Percentiles rank a stretch among this genome's conserved stretches.
phyloP scores from a whole-genome alignment of 2,329 filamentous ascomycete species.

The Penicillium digitatum region DNA sequence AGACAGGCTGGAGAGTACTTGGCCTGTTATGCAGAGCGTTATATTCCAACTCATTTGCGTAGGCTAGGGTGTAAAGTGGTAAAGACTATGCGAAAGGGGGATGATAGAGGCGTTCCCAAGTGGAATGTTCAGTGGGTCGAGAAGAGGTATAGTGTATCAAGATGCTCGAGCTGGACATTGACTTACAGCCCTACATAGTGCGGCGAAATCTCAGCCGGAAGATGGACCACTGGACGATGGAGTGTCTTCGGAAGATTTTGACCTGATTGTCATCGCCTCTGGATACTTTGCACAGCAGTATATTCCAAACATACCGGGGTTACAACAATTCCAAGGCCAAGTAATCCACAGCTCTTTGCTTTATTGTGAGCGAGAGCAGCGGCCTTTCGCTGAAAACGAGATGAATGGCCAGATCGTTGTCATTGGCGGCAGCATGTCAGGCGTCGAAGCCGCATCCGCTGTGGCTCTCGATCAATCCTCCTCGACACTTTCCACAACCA shows the following conservation, averaged over 20 bases:
- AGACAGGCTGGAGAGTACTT: slow-evolving; percentile 75
- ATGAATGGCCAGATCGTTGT: slow-evolving; percentile 61
- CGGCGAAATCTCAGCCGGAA: not conserved
- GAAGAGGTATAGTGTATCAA: slow-evolving; percentile 12
- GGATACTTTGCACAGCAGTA: slow-evolving; percentile 69
- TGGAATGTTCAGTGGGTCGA: slow-evolving; percentile 40
- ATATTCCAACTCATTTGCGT: slow-evolving; percentile 49
- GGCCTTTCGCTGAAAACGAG: slow-evolving; percentile 1
- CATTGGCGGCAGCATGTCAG: slow-evolving; percentile 78
- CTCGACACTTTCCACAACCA: slow-evolving; percentile 41
- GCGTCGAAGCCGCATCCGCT: slow-evolving; percentile 69
- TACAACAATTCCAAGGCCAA: slow-evolving; percentile 41
- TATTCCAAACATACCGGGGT: slow-evolving; percentile 46
- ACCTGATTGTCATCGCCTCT: slow-evolving; percentile 67
- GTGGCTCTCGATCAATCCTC: slow-evolving; percentile 69
- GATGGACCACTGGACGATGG: not conserved
- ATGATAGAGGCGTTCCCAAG: slow-evolving; percentile 23
- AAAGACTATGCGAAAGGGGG: slow-evolving; percentile 21
- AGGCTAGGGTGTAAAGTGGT: slow-evolving; percentile 48
- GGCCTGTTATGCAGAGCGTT: slow-evolving; percentile 58
- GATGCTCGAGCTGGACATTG: not conserved
- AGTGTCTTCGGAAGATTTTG: slow-evolving; percentile 49
- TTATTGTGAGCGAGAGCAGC: slow-evolving; percentile 47
- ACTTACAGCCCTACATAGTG: not conserved
- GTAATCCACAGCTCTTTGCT: slow-evolving; percentile 67